Evolutionary conservation across 1,139 yeast genomes (phyloP).

Genomic region (Yamadazyma sp.): DNA sequence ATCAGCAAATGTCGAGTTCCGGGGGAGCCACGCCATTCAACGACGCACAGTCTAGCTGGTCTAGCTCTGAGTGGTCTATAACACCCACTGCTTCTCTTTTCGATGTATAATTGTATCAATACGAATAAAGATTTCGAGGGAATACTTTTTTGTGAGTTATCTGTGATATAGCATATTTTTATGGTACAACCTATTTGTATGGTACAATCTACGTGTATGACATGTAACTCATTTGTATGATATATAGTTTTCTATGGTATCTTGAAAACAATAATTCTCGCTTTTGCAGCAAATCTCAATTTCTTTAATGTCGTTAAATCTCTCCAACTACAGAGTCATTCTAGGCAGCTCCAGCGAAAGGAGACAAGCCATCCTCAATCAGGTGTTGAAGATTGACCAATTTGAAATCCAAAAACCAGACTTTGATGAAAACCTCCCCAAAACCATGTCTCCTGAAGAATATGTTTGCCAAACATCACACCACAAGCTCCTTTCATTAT

Average conservation of each 20-base stretch:
- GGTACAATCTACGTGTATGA: too few species aligned
- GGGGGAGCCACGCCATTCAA: background rate
- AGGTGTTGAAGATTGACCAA: constrained; percentile 59
- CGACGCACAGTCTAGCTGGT: background rate
- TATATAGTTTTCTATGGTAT: too few species aligned
- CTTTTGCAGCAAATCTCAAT: too few species aligned
- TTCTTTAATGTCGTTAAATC: constrained; percentile 1
- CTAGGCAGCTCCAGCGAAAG: constrained; percentile 88
- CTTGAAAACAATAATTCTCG: too few species aligned
- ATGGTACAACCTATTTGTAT: too few species aligned
- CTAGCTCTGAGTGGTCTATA: background rate
- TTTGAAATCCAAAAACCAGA: constrained; percentile 51
- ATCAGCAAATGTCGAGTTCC: background rate
- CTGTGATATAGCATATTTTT: too few species aligned
- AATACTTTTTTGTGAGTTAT: too few species aligned
- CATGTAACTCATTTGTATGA: too few species aligned
- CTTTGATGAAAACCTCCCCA: constrained; percentile 74
- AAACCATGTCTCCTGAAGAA: constrained; percentile 50
- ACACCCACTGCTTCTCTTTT: background rate
- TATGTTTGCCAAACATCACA: constrained; percentile 74
- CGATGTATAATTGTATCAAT: too few species aligned
- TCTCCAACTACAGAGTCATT: constrained; percentile 23
- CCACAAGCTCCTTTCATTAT: constrained; percentile 46
- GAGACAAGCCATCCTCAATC: constrained; percentile 61
- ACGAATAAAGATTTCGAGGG: too few species aligned